Conservation (phyloP, 2,329 filamentous ascomycete species). For the Colletotrichum orchidophilum region DNA sequence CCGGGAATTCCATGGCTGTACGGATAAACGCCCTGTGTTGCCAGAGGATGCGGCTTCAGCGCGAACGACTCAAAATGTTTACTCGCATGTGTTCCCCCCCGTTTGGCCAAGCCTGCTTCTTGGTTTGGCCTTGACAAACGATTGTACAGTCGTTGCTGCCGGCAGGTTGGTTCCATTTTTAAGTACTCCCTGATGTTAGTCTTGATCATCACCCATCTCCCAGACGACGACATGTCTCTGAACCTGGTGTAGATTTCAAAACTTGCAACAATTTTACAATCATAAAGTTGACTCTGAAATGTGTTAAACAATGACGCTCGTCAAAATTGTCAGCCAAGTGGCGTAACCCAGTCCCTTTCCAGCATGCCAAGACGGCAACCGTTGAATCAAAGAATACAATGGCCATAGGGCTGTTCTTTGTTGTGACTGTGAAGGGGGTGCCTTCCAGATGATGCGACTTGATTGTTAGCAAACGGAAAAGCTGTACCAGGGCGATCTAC, state of each 20-base stretch:
- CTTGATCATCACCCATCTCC: background rate
- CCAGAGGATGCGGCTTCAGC: background rate
- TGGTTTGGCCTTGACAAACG: background rate
- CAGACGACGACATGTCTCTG: no score
- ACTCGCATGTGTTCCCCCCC: background rate
- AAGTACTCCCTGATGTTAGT: background rate
- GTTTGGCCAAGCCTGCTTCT: background rate
- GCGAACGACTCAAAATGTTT: background rate
- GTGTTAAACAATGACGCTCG: background rate
- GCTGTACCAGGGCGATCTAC: background rate
- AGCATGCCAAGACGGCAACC: constrained; percentile 16
- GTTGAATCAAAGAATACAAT: constrained; percentile 8
- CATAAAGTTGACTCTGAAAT: background rate
- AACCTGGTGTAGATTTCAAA: background rate
- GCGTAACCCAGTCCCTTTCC: constrained; percentile 3
- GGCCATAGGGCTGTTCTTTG: background rate
- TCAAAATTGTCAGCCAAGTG: background rate
- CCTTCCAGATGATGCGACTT: background rate
- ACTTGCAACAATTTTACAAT: background rate
- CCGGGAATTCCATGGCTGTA: background rate
- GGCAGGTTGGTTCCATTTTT: background rate
- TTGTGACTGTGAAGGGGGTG: background rate
- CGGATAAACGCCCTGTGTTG: background rate
- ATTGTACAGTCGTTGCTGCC: background rate
- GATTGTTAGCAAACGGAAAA: background rate